Evolutionary conservation across 495 filamentous ascomycete genomes (phyloP).

Genomic region (Daldinia grandis): DNA sequence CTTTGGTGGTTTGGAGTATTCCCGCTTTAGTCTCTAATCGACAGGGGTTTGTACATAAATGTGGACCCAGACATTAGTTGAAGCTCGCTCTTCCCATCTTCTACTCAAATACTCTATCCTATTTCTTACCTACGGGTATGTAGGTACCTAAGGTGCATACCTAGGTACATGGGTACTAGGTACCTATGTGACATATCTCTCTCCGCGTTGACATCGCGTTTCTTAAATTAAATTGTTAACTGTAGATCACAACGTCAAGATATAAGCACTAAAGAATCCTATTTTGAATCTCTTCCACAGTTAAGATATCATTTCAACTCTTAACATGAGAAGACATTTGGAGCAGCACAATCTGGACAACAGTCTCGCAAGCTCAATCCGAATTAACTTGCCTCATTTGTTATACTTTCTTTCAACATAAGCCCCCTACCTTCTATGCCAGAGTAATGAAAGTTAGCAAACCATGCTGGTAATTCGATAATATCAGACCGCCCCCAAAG

Average conservation of each 20-base stretch:
- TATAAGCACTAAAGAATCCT: neutral
- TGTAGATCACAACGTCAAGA: neutral
- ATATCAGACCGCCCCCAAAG: neutral
- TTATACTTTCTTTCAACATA: neutral
- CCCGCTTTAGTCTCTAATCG: conserved; percentile 23
- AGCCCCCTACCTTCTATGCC: neutral
- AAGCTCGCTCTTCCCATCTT: conserved; percentile 5
- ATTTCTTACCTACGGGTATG: neutral
- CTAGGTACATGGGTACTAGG: too few relatives aligned
- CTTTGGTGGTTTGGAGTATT: neutral
- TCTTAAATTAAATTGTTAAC: neutral
- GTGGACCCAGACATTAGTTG: neutral
- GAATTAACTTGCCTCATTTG: neutral
- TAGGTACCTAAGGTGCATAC: too few relatives aligned
- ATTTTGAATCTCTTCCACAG: neutral
- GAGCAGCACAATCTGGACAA: neutral
- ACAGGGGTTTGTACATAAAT: neutral
- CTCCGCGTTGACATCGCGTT: neutral
- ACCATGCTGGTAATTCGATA: neutral
- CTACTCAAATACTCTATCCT: neutral
- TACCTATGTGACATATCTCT: too few relatives aligned
- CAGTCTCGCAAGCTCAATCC: neutral
- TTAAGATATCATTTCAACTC: neutral
- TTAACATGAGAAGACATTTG: neutral
- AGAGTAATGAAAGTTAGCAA: neutral